Percentiles rank a stretch among this genome's conserved stretches.
Conservation (phyloP, 129 eudicot genomes). For the Tanacetum coccineum region DNA sequence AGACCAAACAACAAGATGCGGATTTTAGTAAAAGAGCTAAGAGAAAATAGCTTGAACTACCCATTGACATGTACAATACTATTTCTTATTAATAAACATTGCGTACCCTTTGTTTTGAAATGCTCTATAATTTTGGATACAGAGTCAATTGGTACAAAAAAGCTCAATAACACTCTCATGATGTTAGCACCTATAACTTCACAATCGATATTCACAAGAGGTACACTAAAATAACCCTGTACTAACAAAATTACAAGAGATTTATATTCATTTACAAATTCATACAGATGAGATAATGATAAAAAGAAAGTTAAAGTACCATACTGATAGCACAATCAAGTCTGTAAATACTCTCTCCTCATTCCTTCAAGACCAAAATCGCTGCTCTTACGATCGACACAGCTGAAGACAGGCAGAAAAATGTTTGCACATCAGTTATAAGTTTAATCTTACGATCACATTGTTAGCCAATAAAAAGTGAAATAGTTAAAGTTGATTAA, state of each 20-base stretch:
- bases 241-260: constrained; percentile 13
- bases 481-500: neutral
- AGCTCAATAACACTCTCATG: constrained; percentile 54
- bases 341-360: constrained; percentile 89
- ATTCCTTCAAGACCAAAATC: constrained; percentile 97
- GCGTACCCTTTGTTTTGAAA: constrained; percentile 72
- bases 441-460: neutral
- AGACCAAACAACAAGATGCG: too few species aligned
- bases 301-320: constrained; percentile 35
- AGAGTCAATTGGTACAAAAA: constrained; percentile 80
- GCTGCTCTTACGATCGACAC: constrained; percentile 96
- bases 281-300: constrained; percentile 13
- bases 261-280: constrained; percentile 8
- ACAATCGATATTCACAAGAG: constrained; percentile 77
- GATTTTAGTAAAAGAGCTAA: too few species aligned
- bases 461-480: neutral
- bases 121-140: constrained; percentile 76
- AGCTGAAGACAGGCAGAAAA: constrained; percentile 38
- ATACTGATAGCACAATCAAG: constrained; percentile 86
- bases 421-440: neutral
- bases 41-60: neutral
- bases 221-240: constrained; percentile 93
- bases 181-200: constrained; percentile 81
- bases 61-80: neutral
- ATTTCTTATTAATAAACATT: neutral